A percentile compares a stretch with the other conserved stretches of the same genome.
Evolutionary conservation across 1,284 basidiomycete species (phyloP).

Genomic region (Volvariella surrecta): DNA sequence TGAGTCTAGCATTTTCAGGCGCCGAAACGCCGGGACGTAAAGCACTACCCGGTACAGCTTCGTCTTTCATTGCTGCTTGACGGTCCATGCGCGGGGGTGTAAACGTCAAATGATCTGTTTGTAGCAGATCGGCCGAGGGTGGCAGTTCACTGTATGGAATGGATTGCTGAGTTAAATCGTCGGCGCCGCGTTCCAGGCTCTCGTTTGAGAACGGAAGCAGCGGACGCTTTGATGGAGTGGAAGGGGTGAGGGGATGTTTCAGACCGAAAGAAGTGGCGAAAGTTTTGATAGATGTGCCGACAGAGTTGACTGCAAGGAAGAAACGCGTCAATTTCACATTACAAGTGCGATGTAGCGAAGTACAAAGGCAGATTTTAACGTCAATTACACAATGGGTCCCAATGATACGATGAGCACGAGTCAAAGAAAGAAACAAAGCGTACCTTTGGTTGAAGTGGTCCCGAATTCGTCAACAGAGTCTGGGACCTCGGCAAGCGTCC

Average conservation of each 20-base stretch:
- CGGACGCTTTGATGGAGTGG: constrained; percentile 18
- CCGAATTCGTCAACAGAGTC: constrained; percentile 54
- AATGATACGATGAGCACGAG: too few species aligned
- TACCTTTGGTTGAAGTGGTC: constrained; percentile 54
- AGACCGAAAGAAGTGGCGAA: constrained; percentile 63
- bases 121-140: constrained; percentile 28
- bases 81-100: constrained; percentile 22
- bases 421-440: too few species aligned
- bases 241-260: constrained; percentile 33
- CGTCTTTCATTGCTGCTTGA: constrained; percentile 18
- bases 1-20: constrained; percentile 47
- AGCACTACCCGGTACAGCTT: constrained; percentile 44
- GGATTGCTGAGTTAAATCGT: constrained; percentile 38
- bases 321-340: too few species aligned
- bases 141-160: constrained; percentile 21
- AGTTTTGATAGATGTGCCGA: constrained; percentile 60
- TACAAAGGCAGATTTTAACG: too few species aligned
- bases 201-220: constrained; percentile 16
- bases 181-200: constrained; percentile 14
- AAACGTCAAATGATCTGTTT: constrained; percentile 44
- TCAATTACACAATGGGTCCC: too few species aligned
- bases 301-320: constrained; percentile 34
- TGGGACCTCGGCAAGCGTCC: constrained; percentile 24
- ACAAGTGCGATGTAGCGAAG: constrained; percentile 10
- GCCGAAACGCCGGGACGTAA: constrained; percentile 48